A percentile compares a stretch with the other conserved stretches of the same genome.
These are phyloP conservation scores for Paramecium biaurelia DNA, from an alignment of 73 alveolate genomes.

Conservation along the genomic window DNA sequence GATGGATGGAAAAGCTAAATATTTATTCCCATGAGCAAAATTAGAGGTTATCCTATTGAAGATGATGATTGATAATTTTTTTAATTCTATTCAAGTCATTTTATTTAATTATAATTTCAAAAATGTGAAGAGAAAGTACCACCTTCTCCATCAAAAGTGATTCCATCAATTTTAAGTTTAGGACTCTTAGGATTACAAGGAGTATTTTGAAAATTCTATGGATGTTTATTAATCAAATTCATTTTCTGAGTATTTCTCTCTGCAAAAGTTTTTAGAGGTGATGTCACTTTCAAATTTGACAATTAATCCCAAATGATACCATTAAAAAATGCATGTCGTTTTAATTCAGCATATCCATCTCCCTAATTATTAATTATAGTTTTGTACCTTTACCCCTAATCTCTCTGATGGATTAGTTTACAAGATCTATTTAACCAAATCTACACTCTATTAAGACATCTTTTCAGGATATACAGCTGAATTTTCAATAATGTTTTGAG, in stretches of 20 bases:
- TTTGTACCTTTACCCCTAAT: not conserved
- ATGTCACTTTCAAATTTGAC: not conserved
- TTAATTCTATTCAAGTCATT: constrained; percentile 16
- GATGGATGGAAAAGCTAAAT: constrained; percentile 41
- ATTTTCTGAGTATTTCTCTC: not conserved
- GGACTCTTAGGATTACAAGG: not conserved
- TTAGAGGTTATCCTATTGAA: constrained; percentile 37
- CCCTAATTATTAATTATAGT: not conserved
- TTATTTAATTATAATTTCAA: not conserved
- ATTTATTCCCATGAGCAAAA: constrained; percentile 46
- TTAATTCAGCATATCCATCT: constrained; percentile 19
- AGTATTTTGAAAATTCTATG: not conserved
- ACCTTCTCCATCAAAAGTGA: constrained; percentile 5
- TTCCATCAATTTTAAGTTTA: not conserved
- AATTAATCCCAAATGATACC: constrained; percentile 37
- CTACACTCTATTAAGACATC: not conserved
- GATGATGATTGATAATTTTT: not conserved
- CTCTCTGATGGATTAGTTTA: not conserved
- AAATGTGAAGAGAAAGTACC: constrained; percentile 6
- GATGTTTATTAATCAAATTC: not conserved
- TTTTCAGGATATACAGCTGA: not conserved
- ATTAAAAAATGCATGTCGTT: not conserved
- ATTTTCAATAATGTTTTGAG: not conserved
- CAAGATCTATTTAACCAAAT: not conserved
- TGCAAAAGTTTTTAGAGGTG: constrained; percentile 46